A percentile compares a stretch with the other conserved stretches of the same genome.
Evolutionary conservation across 179 eudicot species (phyloP).

Genomic region (Heliamphora pulchella): DNA sequence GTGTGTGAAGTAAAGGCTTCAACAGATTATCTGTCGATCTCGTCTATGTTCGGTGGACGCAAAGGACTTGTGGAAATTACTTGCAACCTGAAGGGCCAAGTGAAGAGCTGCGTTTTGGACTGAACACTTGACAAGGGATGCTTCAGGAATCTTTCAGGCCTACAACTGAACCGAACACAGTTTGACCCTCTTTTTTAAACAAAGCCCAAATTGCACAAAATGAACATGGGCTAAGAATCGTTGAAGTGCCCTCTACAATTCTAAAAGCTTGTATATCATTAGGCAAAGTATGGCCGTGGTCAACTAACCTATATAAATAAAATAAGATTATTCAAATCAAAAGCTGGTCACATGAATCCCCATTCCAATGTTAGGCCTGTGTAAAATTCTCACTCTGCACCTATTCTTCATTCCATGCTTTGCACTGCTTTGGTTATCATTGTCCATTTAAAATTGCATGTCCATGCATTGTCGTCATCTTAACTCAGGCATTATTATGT

Average conservation of each 20-base stretch:
- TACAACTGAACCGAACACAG: no score
- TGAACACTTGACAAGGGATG: no score
- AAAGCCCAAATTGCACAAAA: no score
- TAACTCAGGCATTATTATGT: constrained; percentile 11
- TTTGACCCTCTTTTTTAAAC: no score
- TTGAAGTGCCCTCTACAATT: background rate
- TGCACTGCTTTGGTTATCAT: background rate
- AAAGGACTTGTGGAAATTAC: no score
- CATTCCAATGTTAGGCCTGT: background rate
- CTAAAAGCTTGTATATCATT: background rate
- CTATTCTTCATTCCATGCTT: constrained; percentile 1
- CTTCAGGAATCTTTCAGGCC: no score
- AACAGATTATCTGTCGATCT: no score
- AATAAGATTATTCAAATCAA: background rate
- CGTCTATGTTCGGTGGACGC: no score
- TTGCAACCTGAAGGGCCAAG: no score
- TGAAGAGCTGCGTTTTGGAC: no score
- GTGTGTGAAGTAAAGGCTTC: no score
- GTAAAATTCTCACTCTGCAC: background rate
- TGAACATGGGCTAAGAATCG: background rate
- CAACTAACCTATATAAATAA: background rate
- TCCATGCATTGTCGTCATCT: background rate
- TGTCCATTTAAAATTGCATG: background rate
- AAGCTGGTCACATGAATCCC: background rate
- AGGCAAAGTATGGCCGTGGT: background rate